These are phyloP conservation scores for Eremomyces bilateralis DNA, from an alignment of 495 filamentous ascomycete genomes.

Conservation along the genomic window DNA sequence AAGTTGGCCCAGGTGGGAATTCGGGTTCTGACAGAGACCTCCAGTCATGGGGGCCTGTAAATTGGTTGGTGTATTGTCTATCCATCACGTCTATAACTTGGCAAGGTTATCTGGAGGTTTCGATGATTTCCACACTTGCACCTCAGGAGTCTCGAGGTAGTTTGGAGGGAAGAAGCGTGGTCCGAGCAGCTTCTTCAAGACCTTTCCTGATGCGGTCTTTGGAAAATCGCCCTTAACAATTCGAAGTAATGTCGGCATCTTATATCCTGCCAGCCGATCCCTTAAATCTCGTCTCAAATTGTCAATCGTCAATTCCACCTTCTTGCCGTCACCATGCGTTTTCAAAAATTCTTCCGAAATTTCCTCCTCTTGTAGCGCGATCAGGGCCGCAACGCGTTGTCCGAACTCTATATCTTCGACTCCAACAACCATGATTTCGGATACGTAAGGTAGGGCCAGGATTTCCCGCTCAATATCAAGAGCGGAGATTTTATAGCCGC, in stretches of 20 bases:
- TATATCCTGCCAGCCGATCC: constrained; percentile 22
- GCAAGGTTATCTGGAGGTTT: not conserved
- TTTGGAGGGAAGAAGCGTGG: constrained; percentile 23
- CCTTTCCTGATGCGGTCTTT: constrained; percentile 27
- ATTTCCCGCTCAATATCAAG: constrained; percentile 26
- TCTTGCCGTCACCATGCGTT: constrained; percentile 6
- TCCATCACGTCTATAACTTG: no score
- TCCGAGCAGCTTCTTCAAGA: constrained; percentile 28
- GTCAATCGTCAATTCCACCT: constrained; percentile 18
- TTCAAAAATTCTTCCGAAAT: constrained; percentile 6
- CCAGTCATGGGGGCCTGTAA: no score
- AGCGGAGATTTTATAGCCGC: constrained; percentile 26
- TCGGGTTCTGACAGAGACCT: no score
- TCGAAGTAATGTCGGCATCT: constrained; percentile 26
- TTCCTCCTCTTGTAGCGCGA: constrained; percentile 18
- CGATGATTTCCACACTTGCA: constrained; percentile 21
- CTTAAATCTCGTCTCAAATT: constrained; percentile 22
- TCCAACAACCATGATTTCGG: constrained; percentile 25
- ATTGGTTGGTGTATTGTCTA: no score
- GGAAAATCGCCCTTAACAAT: constrained; percentile 25
- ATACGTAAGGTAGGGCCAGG: constrained; percentile 18
- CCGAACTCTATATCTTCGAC: constrained; percentile 26
- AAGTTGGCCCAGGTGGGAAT: no score
- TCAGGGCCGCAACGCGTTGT: constrained; percentile 27
- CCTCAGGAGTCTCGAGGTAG: constrained; percentile 16